phyloP scores from a whole-genome alignment of 345 rosid species.

The Populus deltoides region DNA sequence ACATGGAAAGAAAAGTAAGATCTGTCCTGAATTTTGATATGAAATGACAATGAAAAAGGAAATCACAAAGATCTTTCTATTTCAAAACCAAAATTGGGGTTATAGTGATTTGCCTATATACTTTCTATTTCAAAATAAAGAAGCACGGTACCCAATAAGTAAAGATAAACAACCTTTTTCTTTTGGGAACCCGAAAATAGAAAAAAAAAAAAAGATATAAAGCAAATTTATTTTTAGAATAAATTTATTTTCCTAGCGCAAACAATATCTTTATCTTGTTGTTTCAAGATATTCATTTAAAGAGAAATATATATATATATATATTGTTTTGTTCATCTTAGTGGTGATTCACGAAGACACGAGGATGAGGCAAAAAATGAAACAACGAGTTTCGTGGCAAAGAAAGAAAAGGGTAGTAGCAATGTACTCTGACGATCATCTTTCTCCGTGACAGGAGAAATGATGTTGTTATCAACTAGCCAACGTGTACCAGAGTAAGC shows the following conservation, averaged over 20 bases:
- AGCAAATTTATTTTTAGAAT: too few relatives aligned
- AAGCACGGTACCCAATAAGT: neutral
- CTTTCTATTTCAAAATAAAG: constrained; percentile 14
- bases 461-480: too few relatives aligned
- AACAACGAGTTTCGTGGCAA: neutral
- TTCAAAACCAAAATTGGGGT: neutral
- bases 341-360: constrained; percentile 17
- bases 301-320: neutral
- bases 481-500: too few relatives aligned
- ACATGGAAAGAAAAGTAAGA: neutral
- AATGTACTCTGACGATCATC: too few relatives aligned
- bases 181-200: too few relatives aligned
- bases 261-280: too few relatives aligned
- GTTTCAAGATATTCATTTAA: neutral
- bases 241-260: too few relatives aligned
- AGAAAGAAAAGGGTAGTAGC: constrained; percentile 1
- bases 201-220: too few relatives aligned
- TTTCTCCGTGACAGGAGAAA: too few relatives aligned
- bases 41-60: neutral
- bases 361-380: neutral
- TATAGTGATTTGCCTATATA: neutral
- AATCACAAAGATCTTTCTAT: neutral
- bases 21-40: neutral
- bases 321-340: neutral
- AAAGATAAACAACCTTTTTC: too few relatives aligned